Percentiles rank a stretch among this genome's conserved stretches.
These are phyloP conservation scores for Aspergillus sp. DNA, from an alignment of 2,329 filamentous ascomycete genomes.

Conservation along the genomic window DNA sequence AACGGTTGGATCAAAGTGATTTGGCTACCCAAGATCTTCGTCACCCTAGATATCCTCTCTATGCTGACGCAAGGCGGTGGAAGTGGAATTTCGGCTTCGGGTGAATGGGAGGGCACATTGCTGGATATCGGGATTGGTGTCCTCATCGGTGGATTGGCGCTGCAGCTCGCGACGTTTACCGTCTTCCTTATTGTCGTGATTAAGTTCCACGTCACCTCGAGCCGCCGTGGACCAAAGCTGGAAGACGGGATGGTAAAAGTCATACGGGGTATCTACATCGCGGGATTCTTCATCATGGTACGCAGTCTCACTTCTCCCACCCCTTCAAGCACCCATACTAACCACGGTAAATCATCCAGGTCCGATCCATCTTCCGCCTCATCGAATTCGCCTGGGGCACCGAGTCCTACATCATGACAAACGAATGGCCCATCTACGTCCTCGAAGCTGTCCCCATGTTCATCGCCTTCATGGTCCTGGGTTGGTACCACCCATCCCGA, in stretches of 20 bases:
- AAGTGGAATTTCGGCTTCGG: slow-evolving; percentile 48
- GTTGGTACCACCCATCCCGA: slow-evolving; percentile 53
- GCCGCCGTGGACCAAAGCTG: neutral
- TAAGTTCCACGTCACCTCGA: slow-evolving; percentile 39
- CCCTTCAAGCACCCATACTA: neutral
- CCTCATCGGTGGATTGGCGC: slow-evolving; percentile 48
- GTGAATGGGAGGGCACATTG: slow-evolving; percentile 49
- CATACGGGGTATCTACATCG: slow-evolving; percentile 2
- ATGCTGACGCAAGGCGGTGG: slow-evolving; percentile 54
- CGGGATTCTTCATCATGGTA: slow-evolving; percentile 48
- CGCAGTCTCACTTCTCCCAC: slow-evolving; percentile 16
- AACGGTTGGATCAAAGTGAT: slow-evolving; percentile 32
- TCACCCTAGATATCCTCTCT: slow-evolving; percentile 51
- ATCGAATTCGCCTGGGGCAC: slow-evolving; percentile 58
- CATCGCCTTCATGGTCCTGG: slow-evolving; percentile 54
- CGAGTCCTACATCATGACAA: slow-evolving; percentile 55
- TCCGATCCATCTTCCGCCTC: slow-evolving; percentile 59
- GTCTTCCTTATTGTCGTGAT: slow-evolving; percentile 48
- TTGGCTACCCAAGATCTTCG: slow-evolving; percentile 53
- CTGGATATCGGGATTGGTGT: slow-evolving; percentile 47
- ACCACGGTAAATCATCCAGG: slow-evolving; percentile 27
- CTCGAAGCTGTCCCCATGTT: slow-evolving; percentile 55
- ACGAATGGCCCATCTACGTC: slow-evolving; percentile 60
- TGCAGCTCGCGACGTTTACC: slow-evolving; percentile 49
- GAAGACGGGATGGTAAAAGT: slow-evolving; percentile 8